phyloP scores from a whole-genome alignment of 1,139 yeast species.

The Debaryomycetaceae sp. region DNA sequence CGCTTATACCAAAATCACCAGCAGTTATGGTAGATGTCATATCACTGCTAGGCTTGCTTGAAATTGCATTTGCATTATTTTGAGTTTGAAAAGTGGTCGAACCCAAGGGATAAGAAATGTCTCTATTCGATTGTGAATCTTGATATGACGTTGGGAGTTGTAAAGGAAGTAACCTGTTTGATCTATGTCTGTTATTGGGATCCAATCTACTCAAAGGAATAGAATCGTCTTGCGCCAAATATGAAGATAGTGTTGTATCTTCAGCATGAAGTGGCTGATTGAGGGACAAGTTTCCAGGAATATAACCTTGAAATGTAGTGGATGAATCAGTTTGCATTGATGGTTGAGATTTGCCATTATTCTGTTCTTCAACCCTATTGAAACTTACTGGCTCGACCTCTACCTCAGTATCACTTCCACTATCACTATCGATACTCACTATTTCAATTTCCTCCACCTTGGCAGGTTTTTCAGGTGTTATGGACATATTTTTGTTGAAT shows the following conservation, averaged over 20 bases:
- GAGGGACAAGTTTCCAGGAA: neutral
- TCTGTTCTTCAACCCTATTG: neutral
- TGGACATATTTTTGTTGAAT: neutral
- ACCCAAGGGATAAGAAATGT: neutral
- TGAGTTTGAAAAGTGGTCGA: neutral
- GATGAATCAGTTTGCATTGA: neutral
- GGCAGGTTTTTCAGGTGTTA: constrained; percentile 1
- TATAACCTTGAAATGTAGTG: neutral
- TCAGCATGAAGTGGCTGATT: neutral
- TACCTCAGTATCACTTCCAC: neutral
- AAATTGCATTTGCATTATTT: neutral
- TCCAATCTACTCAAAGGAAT: neutral
- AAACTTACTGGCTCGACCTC: neutral
- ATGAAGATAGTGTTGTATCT: neutral
- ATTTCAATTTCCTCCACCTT: constrained; percentile 13
- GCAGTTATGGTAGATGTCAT: neutral
- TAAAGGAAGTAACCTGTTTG: neutral
- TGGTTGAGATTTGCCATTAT: neutral
- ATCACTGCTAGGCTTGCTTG: neutral
- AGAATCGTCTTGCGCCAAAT: neutral
- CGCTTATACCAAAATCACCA: neutral
- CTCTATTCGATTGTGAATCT: neutral
- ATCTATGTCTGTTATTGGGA: neutral
- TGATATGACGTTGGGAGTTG: neutral
- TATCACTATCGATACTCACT: constrained; percentile 20